Conservation (phyloP, 2,329 filamentous ascomycete genomes). For the Cladosporium sp. region DNA sequence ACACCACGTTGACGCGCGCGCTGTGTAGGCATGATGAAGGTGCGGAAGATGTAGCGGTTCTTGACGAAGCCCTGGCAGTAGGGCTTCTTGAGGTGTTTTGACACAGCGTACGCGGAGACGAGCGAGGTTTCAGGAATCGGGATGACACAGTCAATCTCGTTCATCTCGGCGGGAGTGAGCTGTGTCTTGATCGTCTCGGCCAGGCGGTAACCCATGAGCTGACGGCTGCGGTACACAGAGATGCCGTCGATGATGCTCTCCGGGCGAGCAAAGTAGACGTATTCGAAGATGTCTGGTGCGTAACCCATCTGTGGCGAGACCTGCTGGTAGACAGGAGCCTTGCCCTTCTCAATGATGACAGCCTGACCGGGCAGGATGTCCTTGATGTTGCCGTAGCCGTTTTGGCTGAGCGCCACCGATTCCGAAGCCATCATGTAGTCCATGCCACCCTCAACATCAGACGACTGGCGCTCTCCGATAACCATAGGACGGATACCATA, state of each 20-base stretch:
- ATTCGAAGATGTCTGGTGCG: constrained; percentile 81
- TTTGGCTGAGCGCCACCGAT: constrained; percentile 73
- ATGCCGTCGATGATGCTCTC: constrained; percentile 83
- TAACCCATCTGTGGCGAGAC: constrained; percentile 63
- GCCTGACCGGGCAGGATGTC: constrained; percentile 80
- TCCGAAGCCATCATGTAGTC: constrained; percentile 93
- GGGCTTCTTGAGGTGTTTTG: constrained; percentile 68
- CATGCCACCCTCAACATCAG: constrained; percentile 44
- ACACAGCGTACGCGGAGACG: constrained; percentile 69
- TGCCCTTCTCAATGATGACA: constrained; percentile 76
- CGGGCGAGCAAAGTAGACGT: constrained; percentile 78
- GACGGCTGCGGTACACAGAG: constrained; percentile 73
- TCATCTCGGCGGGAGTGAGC: constrained; percentile 62
- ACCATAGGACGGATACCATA: constrained; percentile 79
- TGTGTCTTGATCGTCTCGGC: constrained; percentile 64
- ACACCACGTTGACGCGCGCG: constrained; percentile 76
- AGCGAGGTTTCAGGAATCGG: constrained; percentile 80
- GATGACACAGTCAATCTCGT: constrained; percentile 77
- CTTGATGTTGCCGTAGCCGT: constrained; percentile 68
- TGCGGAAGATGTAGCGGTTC: constrained; percentile 83
- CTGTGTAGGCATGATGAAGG: constrained; percentile 83
- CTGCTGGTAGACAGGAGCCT: constrained; percentile 66
- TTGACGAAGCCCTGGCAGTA: constrained; percentile 81
- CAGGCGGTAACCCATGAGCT: constrained; percentile 79
- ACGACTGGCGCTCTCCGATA: constrained; percentile 60